Base-by-base conservation (phyloP, 2,329 filamentous ascomycete species). In the Ilyonectria destructans region DNA sequence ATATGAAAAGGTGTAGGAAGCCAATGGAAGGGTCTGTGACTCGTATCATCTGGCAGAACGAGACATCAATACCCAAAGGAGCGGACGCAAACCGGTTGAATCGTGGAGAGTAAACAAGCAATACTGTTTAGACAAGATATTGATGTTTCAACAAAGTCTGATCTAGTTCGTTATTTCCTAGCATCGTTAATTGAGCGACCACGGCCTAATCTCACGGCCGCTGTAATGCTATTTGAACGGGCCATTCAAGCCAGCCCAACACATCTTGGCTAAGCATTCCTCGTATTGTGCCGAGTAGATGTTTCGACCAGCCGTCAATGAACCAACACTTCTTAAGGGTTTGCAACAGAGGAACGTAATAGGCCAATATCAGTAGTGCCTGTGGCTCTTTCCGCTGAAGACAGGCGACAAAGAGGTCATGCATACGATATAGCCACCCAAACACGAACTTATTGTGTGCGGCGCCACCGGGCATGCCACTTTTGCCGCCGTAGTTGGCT, bases 381-480 rank as follows among this genome's bases (percentile, higher is more conserved):
- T 76, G 72, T 2, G 75, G 74, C 19, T 77, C 74, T 31, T 71
- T 76, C 12, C 69, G 59, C 48, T 76, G 73, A 7, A 79, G 70
- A 58, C 75, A 74, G 1, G 69, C 68, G 15, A 77, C 70, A 67
- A 74, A 79, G 6, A 71, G 64, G 51, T 78, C 71, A 33, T 76
- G 71, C 62, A 79, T 65, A 6, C 73, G 71, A 58, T 79, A 79
- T 37, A 79, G 62, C 77, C 77, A 79, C 5, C 71, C 73, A 46
- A 79, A 72, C 4, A 77, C 72, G 52, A 74, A 62, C 33, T 68
- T 67, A 45, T 76, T 68, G 12, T 61, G 59, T 6, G 48, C 54
- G 8, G 65, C 65, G 19, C 74, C 75, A 33, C 67, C 63, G 29
- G 72, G 74, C 0, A 45, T 21, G 10, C 71, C 74, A 4, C 71